Percentiles rank a stretch among this genome's conserved stretches.
Evolutionary conservation across 129 eudicot genomes (phyloP).

Genomic region (Arctium lappa): DNA sequence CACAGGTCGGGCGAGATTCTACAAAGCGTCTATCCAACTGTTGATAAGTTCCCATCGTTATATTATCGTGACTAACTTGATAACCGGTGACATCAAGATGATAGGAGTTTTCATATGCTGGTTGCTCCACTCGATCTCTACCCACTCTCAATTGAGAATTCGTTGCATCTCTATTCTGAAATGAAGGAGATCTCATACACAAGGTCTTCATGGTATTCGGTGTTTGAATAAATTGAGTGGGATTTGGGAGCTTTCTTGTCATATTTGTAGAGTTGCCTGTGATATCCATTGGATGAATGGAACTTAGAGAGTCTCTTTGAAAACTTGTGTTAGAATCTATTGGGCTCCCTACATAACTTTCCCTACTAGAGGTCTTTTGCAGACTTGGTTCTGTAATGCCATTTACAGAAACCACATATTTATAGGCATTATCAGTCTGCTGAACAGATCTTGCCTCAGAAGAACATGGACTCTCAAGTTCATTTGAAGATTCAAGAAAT

Average conservation of each 20-base stretch:
- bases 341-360: constrained; percentile 28
- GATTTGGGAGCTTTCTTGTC: constrained; percentile 17
- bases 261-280: constrained; percentile 18
- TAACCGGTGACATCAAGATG: constrained; percentile 23
- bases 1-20: background rate
- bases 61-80: constrained; percentile 20
- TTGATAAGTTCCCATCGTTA: background rate
- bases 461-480: constrained; percentile 45
- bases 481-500: constrained; percentile 54
- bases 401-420: constrained; percentile 63
- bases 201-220: constrained; percentile 18
- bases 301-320: constrained; percentile 36
- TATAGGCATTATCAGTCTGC: constrained; percentile 40
- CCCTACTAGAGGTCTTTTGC: constrained; percentile 45
- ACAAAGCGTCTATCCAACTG: background rate
- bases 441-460: constrained; percentile 34
- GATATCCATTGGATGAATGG: constrained; percentile 25
- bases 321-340: constrained; percentile 32
- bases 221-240: constrained; percentile 17
- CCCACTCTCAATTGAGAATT: constrained; percentile 16
- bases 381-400: constrained; percentile 38
- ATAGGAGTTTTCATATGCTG: constrained; percentile 25
- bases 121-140: constrained; percentile 25
- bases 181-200: constrained; percentile 30
- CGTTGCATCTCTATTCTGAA: constrained; percentile 23